Evolutionary conservation across 306 rosid genomes (phyloP).

Genomic region (Delonix regia): DNA sequence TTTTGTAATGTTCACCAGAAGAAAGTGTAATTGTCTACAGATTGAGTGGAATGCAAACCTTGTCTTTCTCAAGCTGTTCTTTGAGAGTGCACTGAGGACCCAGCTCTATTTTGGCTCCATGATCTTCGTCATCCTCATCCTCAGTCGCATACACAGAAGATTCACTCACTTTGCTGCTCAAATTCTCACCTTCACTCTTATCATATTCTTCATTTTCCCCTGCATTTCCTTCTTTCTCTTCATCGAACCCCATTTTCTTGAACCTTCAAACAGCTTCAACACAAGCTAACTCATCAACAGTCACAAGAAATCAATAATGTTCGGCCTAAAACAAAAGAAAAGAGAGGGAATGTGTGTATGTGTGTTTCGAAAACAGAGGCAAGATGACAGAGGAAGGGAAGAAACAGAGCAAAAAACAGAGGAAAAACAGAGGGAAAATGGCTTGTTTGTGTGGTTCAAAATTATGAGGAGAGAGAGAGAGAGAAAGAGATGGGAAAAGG

Average conservation of each 20-base stretch:
- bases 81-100: constrained; percentile 73
- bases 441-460: constrained; percentile 28
- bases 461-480: constrained; percentile 11
- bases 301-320: background rate
- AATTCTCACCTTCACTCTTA: background rate
- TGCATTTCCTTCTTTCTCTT: constrained; percentile 18
- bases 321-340: too few relatives aligned
- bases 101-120: constrained; percentile 51
- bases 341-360: too few relatives aligned
- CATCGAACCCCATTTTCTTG: constrained; percentile 55
- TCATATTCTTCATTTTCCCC: background rate
- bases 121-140: constrained; percentile 51
- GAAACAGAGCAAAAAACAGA: background rate
- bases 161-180: background rate
- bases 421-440: background rate
- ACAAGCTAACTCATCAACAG: constrained; percentile 43
- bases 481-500: constrained; percentile 34
- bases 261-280: constrained; percentile 44
- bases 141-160: background rate
- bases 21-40: background rate
- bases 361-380: background rate
- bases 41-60: constrained; percentile 37
- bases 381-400: background rate
- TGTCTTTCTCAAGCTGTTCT: constrained; percentile 76
- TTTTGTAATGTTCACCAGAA: background rate